Evolutionary conservation across 768 basidiomycete genomes (phyloP).

Genomic region (Pisolithus marmoratus): DNA sequence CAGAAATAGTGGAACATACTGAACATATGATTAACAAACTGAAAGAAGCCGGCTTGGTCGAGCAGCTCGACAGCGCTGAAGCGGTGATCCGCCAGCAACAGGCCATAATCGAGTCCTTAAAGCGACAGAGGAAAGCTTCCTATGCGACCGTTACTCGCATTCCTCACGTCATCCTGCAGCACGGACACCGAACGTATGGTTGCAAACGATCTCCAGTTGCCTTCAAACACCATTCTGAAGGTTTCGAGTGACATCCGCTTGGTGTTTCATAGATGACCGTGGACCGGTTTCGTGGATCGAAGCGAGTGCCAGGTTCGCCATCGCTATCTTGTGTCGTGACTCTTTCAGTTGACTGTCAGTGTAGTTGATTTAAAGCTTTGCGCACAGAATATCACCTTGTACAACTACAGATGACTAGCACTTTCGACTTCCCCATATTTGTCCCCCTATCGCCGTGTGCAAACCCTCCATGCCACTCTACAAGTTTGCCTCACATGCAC

Average conservation of each 20-base stretch:
- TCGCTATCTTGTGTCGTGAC: background rate
- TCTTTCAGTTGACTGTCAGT: constrained; percentile 1
- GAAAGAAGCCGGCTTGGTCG: no score
- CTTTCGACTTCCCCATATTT: constrained; percentile 1
- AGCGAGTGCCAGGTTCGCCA: constrained; percentile 47
- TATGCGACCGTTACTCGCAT: no score
- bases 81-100: no score
- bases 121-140: no score
- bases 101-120: no score
- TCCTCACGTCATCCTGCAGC: constrained; percentile 8
- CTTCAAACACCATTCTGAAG: constrained; percentile 9
- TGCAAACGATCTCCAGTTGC: constrained; percentile 6
- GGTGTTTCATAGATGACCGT: constrained; percentile 35
- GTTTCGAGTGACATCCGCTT: constrained; percentile 2
- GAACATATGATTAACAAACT: no score
- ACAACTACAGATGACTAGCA: constrained; percentile 22
- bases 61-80: no score
- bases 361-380: constrained; percentile 60
- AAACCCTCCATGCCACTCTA: constrained; percentile 85
- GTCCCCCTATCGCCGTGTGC: constrained; percentile 73
- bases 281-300: constrained; percentile 51
- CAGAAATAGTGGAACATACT: no score
- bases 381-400: constrained; percentile 49
- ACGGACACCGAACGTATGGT: background rate
- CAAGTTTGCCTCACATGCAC: constrained; percentile 67